A percentile compares a stretch with the other conserved stretches of the same genome.
These are phyloP conservation scores for Leccinum pachyderme DNA, from an alignment of 1,284 basidiomycete species.

Conservation along the genomic window DNA sequence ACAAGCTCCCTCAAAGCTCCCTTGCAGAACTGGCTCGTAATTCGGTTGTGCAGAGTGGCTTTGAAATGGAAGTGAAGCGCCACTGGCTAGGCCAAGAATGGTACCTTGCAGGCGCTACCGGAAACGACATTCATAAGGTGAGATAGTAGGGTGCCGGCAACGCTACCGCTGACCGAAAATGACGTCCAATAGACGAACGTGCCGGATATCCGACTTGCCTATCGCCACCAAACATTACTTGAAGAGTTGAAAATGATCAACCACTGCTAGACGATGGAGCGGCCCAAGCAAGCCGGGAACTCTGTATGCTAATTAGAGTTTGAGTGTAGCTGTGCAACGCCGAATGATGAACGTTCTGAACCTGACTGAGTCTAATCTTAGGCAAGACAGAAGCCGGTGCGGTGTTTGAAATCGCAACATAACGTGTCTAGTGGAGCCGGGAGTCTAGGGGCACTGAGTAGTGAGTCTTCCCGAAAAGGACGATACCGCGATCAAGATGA, in stretches of 20 bases:
- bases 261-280: conserved; percentile 9
- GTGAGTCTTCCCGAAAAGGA: neutral
- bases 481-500: neutral
- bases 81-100: conserved; percentile 94
- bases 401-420: neutral
- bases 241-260: conserved; percentile 82
- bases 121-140: conserved; percentile 92
- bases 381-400: neutral
- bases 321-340: neutral
- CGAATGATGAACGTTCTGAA: neutral
- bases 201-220: conserved; percentile 85
- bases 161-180: conserved; percentile 14
- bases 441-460: too few species aligned
- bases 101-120: conserved; percentile 85
- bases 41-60: conserved; percentile 94
- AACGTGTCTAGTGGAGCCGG: too few species aligned
- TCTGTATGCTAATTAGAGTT: neutral
- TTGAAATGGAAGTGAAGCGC: conserved; percentile 98
- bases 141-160: conserved; percentile 12
- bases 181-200: conserved; percentile 76
- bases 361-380: neutral
- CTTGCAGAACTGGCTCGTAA: conserved; percentile 92
- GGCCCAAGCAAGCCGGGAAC: neutral
- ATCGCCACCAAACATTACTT: conserved; percentile 85
- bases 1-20: conserved; percentile 85